Conservation (phyloP, 306 rosid species). For the Vicia sativa region DNA sequence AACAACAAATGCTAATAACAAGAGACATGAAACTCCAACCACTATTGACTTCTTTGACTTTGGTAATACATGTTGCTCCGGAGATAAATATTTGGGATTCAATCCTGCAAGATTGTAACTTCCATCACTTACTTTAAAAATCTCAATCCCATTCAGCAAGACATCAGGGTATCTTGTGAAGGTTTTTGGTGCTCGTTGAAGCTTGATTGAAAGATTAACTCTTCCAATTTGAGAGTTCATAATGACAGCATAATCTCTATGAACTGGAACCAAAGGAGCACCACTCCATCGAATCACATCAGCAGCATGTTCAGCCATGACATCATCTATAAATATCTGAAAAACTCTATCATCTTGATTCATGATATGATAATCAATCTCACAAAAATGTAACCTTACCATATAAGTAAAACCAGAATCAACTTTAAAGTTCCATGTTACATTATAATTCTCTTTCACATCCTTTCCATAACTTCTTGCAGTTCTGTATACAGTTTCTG, state of each 20-base stretch:
- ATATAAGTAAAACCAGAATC: slow-evolving; percentile 2
- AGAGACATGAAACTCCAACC: not conserved
- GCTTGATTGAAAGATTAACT: slow-evolving; percentile 14
- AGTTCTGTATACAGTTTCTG: not conserved
- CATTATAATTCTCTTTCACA: not conserved
- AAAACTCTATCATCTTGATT: not conserved
- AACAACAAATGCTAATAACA: not conserved
- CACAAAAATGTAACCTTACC: slow-evolving; percentile 38
- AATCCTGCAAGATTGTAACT: slow-evolving; percentile 29
- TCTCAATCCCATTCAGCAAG: slow-evolving; percentile 35
- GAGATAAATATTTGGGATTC: not conserved
- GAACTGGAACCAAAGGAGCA: not conserved
- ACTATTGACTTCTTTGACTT: not conserved
- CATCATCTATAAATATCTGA: slow-evolving; percentile 21
- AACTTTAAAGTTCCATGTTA: slow-evolving; percentile 28
- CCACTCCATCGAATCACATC: not conserved
- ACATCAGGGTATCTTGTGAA: not conserved
- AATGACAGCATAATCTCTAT: slow-evolving; percentile 17
- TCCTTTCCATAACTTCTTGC: slow-evolving; percentile 3
- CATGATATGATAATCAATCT: fast-evolving
- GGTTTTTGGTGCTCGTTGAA: not conserved
- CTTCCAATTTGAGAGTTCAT: not conserved
- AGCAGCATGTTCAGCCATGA: not conserved
- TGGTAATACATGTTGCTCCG: not conserved
- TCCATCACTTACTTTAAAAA: slow-evolving; percentile 38